Base-by-base conservation (phyloP, 768 basidiomycete genomes). In the Mycena leptocephala region DNA sequence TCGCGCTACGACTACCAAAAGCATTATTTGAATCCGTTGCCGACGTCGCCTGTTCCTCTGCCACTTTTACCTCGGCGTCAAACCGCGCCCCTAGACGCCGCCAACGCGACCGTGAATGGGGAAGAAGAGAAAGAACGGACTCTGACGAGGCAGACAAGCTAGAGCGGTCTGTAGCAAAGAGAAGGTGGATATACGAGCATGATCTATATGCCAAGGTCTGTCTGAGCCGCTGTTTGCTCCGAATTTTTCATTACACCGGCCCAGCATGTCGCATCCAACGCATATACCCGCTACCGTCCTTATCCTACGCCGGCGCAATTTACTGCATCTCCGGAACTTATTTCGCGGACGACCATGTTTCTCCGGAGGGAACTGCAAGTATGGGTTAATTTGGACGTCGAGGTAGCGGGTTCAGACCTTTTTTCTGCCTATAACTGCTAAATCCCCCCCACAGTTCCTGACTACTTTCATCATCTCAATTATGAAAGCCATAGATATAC, bases 401-500 rank as follows among this genome's bases (percentile, higher is more conserved):
- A 98, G 90, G 96, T 94, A 65, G 72, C 41, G 37, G 20, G 26
- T 51, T 48, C 61, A 20, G 39, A 24, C 22, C 33, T 59, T 74
- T 67, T 53, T 74, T 24, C 51, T 70, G 35, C 74, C 59, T 69
- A 76, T 58, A 76, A 74, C 77, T 61, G 80, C 83, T 74, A 75
- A 72, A 35, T 68, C n/a, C 26, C 78, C 63, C n/a, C n/a, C n/a
- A n/a, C 69, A 97, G 95, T 99, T 97, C 84, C 88, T 99, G 68
- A 97, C 95, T 16, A 95, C 93, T 3, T 96, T 97, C 85, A 95
- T 93, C 24, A 86, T 98, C 65, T 96, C 96, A 2, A 87, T 99
- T 79, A 96, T 99, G 93, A 96, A 96, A 85, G 90, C 95, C 4
- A 92, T 98, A 69, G 97, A 99, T 85, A 95, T 99, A 71, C 95